Base-by-base conservation (phyloP, 345 rosid species). In the Corchorus capsularis region DNA sequence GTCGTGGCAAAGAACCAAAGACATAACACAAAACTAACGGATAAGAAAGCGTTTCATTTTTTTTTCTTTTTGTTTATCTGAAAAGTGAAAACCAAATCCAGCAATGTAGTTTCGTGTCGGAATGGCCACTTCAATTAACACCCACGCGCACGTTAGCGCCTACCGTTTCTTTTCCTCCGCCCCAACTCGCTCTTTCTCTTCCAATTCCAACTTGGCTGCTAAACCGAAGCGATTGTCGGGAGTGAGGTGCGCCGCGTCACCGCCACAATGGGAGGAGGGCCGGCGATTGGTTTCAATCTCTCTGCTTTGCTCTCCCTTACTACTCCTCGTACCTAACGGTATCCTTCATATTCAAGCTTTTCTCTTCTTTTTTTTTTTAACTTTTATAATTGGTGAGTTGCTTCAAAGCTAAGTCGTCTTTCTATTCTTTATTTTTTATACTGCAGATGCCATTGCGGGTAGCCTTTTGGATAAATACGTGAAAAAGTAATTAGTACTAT, bases 271-370 rank as follows among this genome's bases (percentile, higher is more conserved):
- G 90, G 81, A 45, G 64, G 83, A 78, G 70, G 86, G 83, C 88
- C 80, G 92, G 75, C 89, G 97, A 83, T 78, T 84, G 69, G 79
- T 85, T 81, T 89, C 96, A 80, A 9, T 87, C 82, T 87, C 94
- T 72, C 84, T 91, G 76, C 57, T 86, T 63, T 79, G 86, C 78
- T 84, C 89, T 32, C 85, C 67, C 68, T 66, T 84, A 65, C 73
- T 84, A 65, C 73, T 90, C 69, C 60, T 82, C 61, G 41, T 77
- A 68, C 89, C 92, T 0, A 75, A 84, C 73, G 53, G 96, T 92
- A 80, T n/a, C 75, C 65, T 60, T 54, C 22, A 1, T 1, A n/a
- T 39, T 39, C 43, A 39, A 39, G 43, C 43, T 39, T 39, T 55
- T 9, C 27, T 16, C 59, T 54, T n/a, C 17, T n/a, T 54, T 8